These are phyloP conservation scores for Exidia glandulosa DNA, from an alignment of 768 basidiomycete genomes.

Conservation along the genomic window DNA sequence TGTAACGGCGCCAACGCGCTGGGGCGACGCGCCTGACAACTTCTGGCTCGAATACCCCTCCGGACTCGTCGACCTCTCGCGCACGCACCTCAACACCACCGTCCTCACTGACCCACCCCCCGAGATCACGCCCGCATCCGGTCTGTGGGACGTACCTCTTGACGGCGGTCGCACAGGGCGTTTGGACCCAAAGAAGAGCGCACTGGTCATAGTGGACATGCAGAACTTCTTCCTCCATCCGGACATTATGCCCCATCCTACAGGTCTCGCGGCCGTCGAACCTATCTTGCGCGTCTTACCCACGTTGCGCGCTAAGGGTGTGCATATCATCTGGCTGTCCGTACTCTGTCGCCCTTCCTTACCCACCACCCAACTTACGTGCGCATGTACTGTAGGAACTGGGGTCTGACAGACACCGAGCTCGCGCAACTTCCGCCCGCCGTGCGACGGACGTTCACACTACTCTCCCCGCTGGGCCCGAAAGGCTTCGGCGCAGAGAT, in stretches of 20 bases:
- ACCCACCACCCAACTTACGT: neutral
- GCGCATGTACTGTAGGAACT: slow-evolving; percentile 35
- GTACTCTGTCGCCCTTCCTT: neutral
- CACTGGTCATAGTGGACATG: slow-evolving; percentile 61
- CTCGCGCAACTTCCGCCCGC: slow-evolving; percentile 51
- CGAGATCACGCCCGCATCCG: slow-evolving; percentile 17
- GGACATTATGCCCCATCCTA: slow-evolving; percentile 41
- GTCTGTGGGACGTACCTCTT: slow-evolving; percentile 44
- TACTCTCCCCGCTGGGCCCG: slow-evolving; percentile 9
- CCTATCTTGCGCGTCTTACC: slow-evolving; percentile 40
- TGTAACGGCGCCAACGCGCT: neutral
- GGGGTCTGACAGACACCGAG: slow-evolving; percentile 60
- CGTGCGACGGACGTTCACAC: slow-evolving; percentile 43
- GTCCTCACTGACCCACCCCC: slow-evolving; percentile 13
- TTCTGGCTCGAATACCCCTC: slow-evolving; percentile 65
- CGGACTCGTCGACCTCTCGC: slow-evolving; percentile 51
- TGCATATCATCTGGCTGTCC: slow-evolving; percentile 58
- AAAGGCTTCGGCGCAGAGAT: slow-evolving; percentile 44
- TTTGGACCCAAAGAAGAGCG: slow-evolving; percentile 37
- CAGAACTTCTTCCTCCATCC: slow-evolving; percentile 66
- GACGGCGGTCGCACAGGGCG: slow-evolving; percentile 41
- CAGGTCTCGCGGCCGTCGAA: slow-evolving; percentile 46
- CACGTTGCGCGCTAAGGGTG: slow-evolving; percentile 34
- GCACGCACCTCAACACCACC: slow-evolving; percentile 28
- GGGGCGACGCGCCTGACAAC: slow-evolving; percentile 16